phyloP scores from a whole-genome alignment of 176 grass and related monocot species.

The Alloteropsis semialata region DNA sequence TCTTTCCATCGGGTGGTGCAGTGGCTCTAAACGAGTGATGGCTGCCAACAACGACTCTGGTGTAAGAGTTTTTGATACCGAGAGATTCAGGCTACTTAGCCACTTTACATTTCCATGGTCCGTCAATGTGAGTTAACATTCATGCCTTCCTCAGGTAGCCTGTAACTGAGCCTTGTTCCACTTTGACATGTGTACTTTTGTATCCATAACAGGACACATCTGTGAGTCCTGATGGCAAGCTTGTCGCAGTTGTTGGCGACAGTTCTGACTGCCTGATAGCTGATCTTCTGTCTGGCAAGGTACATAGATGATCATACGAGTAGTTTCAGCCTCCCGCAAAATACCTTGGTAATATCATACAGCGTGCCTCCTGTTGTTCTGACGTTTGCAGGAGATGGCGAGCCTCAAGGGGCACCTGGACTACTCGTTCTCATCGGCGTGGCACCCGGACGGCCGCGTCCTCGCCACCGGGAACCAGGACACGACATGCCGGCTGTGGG shows the following conservation, averaged over 20 bases:
- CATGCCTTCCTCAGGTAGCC: not conserved
- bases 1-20: slow-evolving; percentile 19
- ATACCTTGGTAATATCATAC: not conserved
- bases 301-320: not conserved
- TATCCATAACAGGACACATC: slow-evolving; percentile 43
- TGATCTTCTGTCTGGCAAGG: slow-evolving; percentile 69
- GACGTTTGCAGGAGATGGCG: slow-evolving; percentile 37
- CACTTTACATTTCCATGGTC: slow-evolving; percentile 52
- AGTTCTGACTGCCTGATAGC: slow-evolving; percentile 54
- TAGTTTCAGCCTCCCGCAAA: not conserved
- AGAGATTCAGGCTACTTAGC: slow-evolving; percentile 40
- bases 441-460: slow-evolving; percentile 51
- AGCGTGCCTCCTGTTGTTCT: not conserved
- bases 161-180: not conserved
- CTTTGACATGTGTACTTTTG: not conserved
- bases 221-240: slow-evolving; percentile 61
- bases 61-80: slow-evolving; percentile 47
- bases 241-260: slow-evolving; percentile 70
- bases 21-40: slow-evolving; percentile 53
- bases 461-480: slow-evolving; percentile 81
- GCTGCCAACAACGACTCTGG: slow-evolving; percentile 55
- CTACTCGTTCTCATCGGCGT: slow-evolving; percentile 75
- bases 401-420: slow-evolving; percentile 61
- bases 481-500: slow-evolving; percentile 76
- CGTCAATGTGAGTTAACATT: slow-evolving; percentile 55